Evolutionary conservation across 495 filamentous ascomycete species (phyloP), one percentile per base, ranked within the genome.

Genomic region (Podospora tetraspora): DNA sequence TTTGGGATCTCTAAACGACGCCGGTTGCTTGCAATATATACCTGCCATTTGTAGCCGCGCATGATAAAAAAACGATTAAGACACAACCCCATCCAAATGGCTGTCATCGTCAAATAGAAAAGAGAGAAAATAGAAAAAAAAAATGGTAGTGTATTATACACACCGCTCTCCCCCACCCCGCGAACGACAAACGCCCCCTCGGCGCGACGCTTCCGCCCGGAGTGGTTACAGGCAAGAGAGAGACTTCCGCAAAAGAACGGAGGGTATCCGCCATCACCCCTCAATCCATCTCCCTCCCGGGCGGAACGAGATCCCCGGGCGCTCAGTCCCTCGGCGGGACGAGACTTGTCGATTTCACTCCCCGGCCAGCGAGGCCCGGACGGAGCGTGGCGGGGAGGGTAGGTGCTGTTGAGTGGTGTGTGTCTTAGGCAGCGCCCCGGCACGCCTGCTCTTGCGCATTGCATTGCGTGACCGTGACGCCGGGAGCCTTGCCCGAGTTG

Each of bases 391-490:
- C 60, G 30, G 32, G 57, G 57, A 59, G 30, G 65, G 58, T 52
- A 66, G 57, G 60, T 56, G 32, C 30, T 58, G 30, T 59, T 11
- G 32, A 27, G 34, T 66, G 3, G 1, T 32, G 43, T 25, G 29
- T 43, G 57, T 4, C 30, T 66, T 61, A 43, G 21, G 43, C 71
- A n/a, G 73, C 75, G 16, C 63, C 30, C 29, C 71, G 70, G 74
- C 77, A 79, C 7, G 72, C 71, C 3, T 57, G 25, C 62, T 79
- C 77, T 72, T 86, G 84, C 22, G 74, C 66, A 60, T 82, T 78
- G 77, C 84, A 86, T 62, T 85, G 76, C 13, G 67, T 63, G 56
- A 83, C 74, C 7, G 69, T 74, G 68, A 73, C 70, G 21, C 79
- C 76, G 37, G 67, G 66, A 1, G 71, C 71, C 58, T 69, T 34